A percentile compares a stretch with the other conserved stretches of the same genome.
Evolutionary conservation across 805 yeast species (phyloP).

Genomic region (Wickerhamomyces canadensis): DNA sequence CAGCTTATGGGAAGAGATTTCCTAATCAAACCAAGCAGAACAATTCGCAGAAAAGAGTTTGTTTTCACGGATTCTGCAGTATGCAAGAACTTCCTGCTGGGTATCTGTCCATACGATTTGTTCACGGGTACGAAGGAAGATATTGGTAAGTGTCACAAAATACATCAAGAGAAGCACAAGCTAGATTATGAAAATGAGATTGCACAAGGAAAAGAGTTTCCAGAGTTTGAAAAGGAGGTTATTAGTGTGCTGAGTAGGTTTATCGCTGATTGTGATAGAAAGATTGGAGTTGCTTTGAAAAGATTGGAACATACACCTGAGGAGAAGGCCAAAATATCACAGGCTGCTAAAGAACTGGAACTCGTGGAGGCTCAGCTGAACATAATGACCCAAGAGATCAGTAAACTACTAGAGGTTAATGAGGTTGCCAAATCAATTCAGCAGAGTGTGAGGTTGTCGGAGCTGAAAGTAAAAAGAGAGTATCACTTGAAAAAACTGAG

Average conservation of each 20-base stretch:
- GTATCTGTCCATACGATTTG: constrained; percentile 80
- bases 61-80: constrained; percentile 51
- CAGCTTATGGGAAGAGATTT: constrained; percentile 71
- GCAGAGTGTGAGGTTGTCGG: constrained; percentile 43
- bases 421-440: constrained; percentile 45
- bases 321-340: constrained; percentile 55
- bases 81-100: constrained; percentile 80
- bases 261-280: constrained; percentile 60
- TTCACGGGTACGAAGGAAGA: constrained; percentile 79
- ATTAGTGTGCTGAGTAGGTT: constrained; percentile 44
- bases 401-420: constrained; percentile 42
- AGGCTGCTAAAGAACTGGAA: constrained; percentile 53
- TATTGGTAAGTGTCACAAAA: constrained; percentile 70
- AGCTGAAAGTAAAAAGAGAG: constrained; percentile 43
- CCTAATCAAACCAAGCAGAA: constrained; percentile 29
- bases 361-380: constrained; percentile 57
- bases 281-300: constrained; percentile 55
- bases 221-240: constrained; percentile 43
- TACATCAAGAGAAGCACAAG: constrained; percentile 71
- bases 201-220: constrained; percentile 36
- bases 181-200: constrained; percentile 54
- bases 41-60: constrained; percentile 32
- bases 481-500: constrained; percentile 50
- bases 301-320: constrained; percentile 70
- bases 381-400: constrained; percentile 61